These are phyloP conservation scores for Ziziphus jujuba DNA, from an alignment of 306 rosid species.

Conservation along the genomic window DNA sequence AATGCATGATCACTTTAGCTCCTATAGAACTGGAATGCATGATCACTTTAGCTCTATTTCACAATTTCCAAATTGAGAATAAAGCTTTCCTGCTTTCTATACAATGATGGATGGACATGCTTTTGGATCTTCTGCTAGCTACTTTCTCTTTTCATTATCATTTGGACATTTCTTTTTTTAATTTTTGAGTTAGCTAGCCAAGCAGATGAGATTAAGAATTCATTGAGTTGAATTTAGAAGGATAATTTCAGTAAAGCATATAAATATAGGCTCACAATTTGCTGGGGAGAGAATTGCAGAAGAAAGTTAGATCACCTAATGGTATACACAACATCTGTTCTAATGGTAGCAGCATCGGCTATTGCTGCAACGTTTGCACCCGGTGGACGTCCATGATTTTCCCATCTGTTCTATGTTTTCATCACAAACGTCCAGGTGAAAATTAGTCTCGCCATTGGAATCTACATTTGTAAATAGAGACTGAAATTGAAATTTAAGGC, in stretches of 20 bases:
- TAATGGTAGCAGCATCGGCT: conserved; percentile 62
- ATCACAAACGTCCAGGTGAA: conserved; percentile 38
- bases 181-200: no score
- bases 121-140: no score
- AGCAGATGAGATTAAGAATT: not conserved
- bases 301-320: conserved; percentile 54
- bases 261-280: not conserved
- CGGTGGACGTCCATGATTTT: conserved; percentile 76
- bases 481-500: conserved; percentile 19
- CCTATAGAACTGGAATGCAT: conserved; percentile 63
- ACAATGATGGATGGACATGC: not conserved
- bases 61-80: conserved; percentile 24
- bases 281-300: no score
- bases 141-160: no score
- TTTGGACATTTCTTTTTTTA: no score
- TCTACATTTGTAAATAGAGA: conserved; percentile 13
- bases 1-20: conserved; percentile 23
- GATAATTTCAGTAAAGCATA: conserved; percentile 4
- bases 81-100: conserved; percentile 1
- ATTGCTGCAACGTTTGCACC: conserved; percentile 91
- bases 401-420: conserved; percentile 81
- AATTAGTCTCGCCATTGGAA: conserved; percentile 37
- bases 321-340: conserved; percentile 76
- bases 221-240: not conserved
- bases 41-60: conserved; percentile 18